Conservation (phyloP, 2,329 filamentous ascomycete species). For the Stagonosporopsis rhizophila region DNA sequence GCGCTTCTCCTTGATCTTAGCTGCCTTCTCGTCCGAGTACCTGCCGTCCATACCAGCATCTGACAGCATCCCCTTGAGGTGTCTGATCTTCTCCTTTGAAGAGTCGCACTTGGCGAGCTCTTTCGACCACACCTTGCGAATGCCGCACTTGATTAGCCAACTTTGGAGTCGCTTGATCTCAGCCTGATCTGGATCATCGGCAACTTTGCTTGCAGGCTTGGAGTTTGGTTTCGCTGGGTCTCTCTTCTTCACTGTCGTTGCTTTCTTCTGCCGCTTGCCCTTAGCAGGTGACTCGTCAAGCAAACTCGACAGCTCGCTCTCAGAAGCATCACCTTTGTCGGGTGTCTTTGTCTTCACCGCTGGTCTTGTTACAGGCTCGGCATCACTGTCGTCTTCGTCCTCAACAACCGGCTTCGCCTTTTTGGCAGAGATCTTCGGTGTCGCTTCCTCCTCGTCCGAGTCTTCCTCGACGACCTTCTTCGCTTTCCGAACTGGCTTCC, state of each 20-base stretch:
- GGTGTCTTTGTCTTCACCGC: constrained; percentile 23
- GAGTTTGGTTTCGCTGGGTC: constrained; percentile 44
- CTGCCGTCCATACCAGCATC: constrained; percentile 89
- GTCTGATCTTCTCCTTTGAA: constrained; percentile 77
- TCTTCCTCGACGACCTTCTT: constrained; percentile 42
- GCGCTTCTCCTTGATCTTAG: constrained; percentile 83
- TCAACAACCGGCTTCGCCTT: constrained; percentile 18
- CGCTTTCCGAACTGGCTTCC: constrained; percentile 29
- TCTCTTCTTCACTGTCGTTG: constrained; percentile 33
- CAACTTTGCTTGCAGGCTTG: constrained; percentile 50
- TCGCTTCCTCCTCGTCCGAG: constrained; percentile 36
- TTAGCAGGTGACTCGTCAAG: constrained; percentile 75
- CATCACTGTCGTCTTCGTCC: constrained; percentile 27
- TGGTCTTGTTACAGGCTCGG: constrained; percentile 13
- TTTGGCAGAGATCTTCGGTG: constrained; percentile 16
- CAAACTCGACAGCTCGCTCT: constrained; percentile 76
- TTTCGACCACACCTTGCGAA: constrained; percentile 88
- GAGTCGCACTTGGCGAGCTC: constrained; percentile 79
- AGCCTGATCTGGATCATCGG: constrained; percentile 68
- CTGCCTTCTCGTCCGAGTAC: constrained; percentile 83
- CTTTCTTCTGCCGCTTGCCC: constrained; percentile 58
- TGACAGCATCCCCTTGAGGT: constrained; percentile 78
- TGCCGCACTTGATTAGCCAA: constrained; percentile 86
- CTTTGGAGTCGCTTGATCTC: constrained; percentile 89
- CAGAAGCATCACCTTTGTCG: constrained; percentile 49